These are phyloP conservation scores for Cucurbita ficifolia DNA, from an alignment of 306 rosid species.

Conservation along the genomic window DNA sequence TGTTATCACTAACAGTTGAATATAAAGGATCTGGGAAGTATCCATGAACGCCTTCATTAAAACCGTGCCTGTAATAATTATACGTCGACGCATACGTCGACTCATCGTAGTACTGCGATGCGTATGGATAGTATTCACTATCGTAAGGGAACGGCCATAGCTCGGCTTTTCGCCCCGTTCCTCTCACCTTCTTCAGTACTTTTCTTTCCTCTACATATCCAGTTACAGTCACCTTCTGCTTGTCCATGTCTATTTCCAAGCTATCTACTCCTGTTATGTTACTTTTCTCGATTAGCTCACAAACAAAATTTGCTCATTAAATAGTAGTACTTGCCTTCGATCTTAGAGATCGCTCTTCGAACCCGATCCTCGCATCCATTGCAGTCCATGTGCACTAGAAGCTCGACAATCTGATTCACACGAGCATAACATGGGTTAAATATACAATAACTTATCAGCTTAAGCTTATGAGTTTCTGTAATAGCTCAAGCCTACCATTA, in stretches of 20 bases:
- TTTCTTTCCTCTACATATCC: conserved; percentile 51
- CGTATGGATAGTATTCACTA: conserved; percentile 48
- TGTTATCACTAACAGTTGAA: conserved; percentile 38
- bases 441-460: background rate
- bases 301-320: background rate
- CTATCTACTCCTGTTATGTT: conserved; percentile 45
- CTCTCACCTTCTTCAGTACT: conserved; percentile 42
- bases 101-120: conserved; percentile 41
- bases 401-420: conserved; percentile 44
- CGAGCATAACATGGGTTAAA: background rate
- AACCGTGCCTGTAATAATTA: conserved; percentile 54
- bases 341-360: conserved; percentile 49
- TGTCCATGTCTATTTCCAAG: conserved; percentile 62
- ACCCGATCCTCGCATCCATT: conserved; percentile 67
- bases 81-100: conserved; percentile 42
- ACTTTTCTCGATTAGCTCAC: background rate
- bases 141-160: conserved; percentile 78
- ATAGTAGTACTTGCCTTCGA: conserved; percentile 22
- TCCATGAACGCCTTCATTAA: conserved; percentile 40
- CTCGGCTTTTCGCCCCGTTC: conserved; percentile 73
- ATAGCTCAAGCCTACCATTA: too few relatives aligned
- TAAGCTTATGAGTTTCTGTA: background rate
- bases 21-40: conserved; percentile 56
- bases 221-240: conserved; percentile 49
- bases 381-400: conserved; percentile 79